Evolutionary conservation across 345 rosid species (phyloP).

Genomic region (Luvunga scandens): DNA sequence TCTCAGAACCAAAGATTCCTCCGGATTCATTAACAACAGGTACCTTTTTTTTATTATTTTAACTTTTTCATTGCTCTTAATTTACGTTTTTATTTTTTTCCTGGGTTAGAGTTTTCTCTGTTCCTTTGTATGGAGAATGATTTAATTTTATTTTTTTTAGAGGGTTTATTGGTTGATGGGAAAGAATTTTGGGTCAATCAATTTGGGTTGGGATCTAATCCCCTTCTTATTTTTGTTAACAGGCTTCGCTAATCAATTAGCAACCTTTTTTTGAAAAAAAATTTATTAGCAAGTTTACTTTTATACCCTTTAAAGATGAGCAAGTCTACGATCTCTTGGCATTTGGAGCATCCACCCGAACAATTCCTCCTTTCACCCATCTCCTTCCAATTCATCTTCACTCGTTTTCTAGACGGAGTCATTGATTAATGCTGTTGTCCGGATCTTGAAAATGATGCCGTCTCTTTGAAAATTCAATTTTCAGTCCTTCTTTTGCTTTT

Average conservation of each 20-base stretch:
- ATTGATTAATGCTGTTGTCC: conserved; percentile 1
- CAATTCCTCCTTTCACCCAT: background rate
- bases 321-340: conserved; percentile 4
- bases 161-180: background rate
- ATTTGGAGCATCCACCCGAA: background rate
- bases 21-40: conserved; percentile 42
- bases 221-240: background rate
- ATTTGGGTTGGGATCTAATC: background rate
- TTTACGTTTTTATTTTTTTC: background rate
- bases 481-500: background rate
- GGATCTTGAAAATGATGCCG: conserved; percentile 8
- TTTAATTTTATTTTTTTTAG: background rate
- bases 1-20: conserved; percentile 38
- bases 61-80: background rate
- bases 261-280: background rate
- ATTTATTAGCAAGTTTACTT: conserved; percentile 18
- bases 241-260: background rate
- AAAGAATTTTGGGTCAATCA: background rate
- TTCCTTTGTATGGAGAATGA: background rate
- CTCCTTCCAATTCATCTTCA: background rate
- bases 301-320: conserved; percentile 19
- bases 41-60: conserved; percentile 4
- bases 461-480: background rate
- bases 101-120: background rate
- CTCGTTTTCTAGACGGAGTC: background rate